A percentile compares a stretch with the other conserved stretches of the same genome.
Conservation (phyloP, 345 rosid genomes). For the Citrus mangshanensis region DNA sequence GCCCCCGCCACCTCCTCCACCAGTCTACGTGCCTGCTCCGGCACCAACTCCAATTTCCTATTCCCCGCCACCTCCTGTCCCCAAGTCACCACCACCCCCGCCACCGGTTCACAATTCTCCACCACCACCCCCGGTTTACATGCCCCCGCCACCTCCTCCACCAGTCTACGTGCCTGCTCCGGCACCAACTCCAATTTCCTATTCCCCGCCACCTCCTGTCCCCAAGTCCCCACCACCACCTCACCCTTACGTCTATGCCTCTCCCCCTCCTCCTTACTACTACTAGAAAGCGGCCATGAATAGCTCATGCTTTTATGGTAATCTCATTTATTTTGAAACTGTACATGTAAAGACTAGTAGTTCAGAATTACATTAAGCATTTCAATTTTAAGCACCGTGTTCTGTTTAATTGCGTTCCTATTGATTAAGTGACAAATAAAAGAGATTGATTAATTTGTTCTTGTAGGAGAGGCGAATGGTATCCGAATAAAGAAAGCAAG, state of each 20-base stretch:
- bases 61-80: too few relatives aligned
- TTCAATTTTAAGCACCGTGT: not conserved
- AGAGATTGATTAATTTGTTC: not conserved
- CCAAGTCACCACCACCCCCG: too few relatives aligned
- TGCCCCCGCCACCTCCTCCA: constrained; percentile 6
- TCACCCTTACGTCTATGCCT: constrained; percentile 20
- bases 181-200: not conserved
- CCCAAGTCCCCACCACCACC: not conserved
- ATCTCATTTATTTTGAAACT: not conserved
- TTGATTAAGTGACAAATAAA: too few relatives aligned
- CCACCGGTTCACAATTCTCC: too few relatives aligned
- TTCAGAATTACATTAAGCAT: too few relatives aligned
- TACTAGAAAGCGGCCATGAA: constrained; percentile 20
- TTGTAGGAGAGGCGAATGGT: constrained; percentile 9
- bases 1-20: too few relatives aligned
- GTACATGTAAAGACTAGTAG: too few relatives aligned
- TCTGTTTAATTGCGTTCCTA: not conserved
- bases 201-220: not conserved
- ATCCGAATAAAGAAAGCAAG: constrained; percentile 8
- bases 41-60: too few relatives aligned
- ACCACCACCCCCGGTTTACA: not conserved
- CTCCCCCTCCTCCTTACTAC: constrained; percentile 60
- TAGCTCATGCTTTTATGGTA: too few relatives aligned
- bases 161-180: not conserved
- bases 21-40: too few relatives aligned